Conservation (phyloP, 352 stramenopile genomes). For the Phytopythium mirpurense region DNA sequence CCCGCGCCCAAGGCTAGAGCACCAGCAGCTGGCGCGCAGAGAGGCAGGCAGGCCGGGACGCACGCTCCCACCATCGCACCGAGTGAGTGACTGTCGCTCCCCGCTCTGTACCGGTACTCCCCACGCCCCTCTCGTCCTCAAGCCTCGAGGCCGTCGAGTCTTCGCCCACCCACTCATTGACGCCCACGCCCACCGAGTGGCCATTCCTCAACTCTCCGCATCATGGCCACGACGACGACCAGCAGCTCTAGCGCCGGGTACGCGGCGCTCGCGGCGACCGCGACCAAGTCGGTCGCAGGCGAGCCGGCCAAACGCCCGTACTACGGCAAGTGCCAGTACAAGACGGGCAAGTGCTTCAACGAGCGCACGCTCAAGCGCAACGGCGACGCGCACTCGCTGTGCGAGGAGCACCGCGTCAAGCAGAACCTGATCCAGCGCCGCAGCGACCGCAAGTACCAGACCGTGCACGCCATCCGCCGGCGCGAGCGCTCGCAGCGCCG, state of each 20-base stretch:
- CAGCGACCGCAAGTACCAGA: slow-evolving; percentile 83
- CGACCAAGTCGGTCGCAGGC: slow-evolving; percentile 6
- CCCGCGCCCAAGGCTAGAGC: not conserved
- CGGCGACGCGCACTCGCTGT: slow-evolving; percentile 73
- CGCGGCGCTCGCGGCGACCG: slow-evolving; percentile 6
- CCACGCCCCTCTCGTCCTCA: slow-evolving; percentile 5
- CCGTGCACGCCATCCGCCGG: slow-evolving; percentile 72
- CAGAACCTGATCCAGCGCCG: slow-evolving; percentile 84
- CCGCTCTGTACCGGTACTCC: too few relatives aligned
- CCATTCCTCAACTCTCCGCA: slow-evolving; percentile 3
- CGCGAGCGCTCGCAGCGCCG: slow-evolving; percentile 74
- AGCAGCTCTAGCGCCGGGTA: slow-evolving; percentile 8
- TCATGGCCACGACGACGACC: slow-evolving; percentile 1
- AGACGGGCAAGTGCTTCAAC: slow-evolving; percentile 87
- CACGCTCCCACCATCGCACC: not conserved
- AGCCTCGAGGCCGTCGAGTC: not conserved
- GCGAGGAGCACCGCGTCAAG: slow-evolving; percentile 81
- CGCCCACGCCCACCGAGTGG: too few relatives aligned
- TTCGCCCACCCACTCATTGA: not conserved
- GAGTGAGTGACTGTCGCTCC: not conserved
- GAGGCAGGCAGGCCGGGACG: not conserved
- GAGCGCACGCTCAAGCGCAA: slow-evolving; percentile 83
- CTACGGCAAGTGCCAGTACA: slow-evolving; percentile 84
- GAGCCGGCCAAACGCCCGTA: slow-evolving; percentile 26
- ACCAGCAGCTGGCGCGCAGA: not conserved